A percentile compares a stretch with the other conserved stretches of the same genome.
phyloP scores from a whole-genome alignment of 2,329 filamentous ascomycete genomes.

The Epichloe aotearoae region DNA sequence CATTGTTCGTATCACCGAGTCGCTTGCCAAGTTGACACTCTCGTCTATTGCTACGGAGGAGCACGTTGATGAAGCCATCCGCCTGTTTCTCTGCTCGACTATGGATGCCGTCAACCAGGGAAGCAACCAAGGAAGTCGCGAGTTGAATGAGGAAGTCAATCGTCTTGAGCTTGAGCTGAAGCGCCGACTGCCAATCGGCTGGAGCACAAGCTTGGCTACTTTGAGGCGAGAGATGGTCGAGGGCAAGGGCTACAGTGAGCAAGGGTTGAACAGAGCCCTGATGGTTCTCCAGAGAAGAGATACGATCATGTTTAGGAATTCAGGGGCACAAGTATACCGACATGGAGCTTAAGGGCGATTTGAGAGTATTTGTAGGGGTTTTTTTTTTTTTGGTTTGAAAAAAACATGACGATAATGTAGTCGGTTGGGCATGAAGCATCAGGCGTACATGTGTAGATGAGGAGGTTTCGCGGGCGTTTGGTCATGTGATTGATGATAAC shows the following conservation, averaged over 20 bases:
- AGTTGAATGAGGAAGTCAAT: conserved; percentile 78
- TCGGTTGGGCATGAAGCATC: neutral
- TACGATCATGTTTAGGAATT: conserved; percentile 69
- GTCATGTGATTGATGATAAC: neutral
- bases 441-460: neutral
- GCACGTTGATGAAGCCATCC: conserved; percentile 94
- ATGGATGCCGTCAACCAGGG: conserved; percentile 97
- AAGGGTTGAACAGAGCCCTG: conserved; percentile 69
- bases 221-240: conserved; percentile 85
- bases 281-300: conserved; percentile 79
- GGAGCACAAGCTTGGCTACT: conserved; percentile 82
- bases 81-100: conserved; percentile 87
- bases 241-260: conserved; percentile 78
- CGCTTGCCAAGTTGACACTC: conserved; percentile 80
- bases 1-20: conserved; percentile 93
- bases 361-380: neutral
- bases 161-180: conserved; percentile 84
- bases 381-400: neutral
- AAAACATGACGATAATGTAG: neutral
- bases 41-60: conserved; percentile 76
- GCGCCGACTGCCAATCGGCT: conserved; percentile 80
- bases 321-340: conserved; percentile 61
- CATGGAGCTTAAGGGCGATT: conserved; percentile 45
- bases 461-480: neutral
- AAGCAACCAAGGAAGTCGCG: conserved; percentile 67